Evolutionary conservation across 2,329 filamentous ascomycete species (phyloP), one percentile per base, ranked within the genome.

Genomic region (Orbilia javanica): DNA sequence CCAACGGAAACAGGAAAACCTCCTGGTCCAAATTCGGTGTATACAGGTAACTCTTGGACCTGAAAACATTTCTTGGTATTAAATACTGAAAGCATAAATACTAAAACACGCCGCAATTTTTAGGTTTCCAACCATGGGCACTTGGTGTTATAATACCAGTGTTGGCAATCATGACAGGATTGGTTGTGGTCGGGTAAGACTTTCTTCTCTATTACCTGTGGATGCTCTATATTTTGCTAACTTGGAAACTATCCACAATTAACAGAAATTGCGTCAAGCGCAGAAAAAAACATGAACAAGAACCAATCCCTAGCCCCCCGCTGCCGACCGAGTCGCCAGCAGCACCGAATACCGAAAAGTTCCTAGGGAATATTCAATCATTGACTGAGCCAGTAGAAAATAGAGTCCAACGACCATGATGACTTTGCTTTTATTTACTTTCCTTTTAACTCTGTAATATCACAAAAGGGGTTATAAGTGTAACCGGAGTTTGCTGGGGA

Each of bases 81-180:
- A 7, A 31, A 31, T 31, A 7, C 7, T 42, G 13, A 11, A 18
- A 13, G 4, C 1, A n/a, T 25, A 39, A 15, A 63, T 44, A 20
- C 57, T 44, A 44, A 63, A 22, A n/a, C 15, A 63, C 22, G n/a
- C 11, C 8, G 18, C 46, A n/a, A 31, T 27, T 7, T 48, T 3
- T 39, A 66, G 63, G 63, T 10, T 66, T 66, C 42, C 63, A 27
- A 36, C 5, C 0, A 5, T 66, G 63, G 63, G 46, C 63, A 2
- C 29, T n/a, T 25, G 46, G 1, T 6, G 63, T 66, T 25, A 7
- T 66, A 8, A n/a, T 66, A 4, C 44, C 63, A 10, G 63, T 39
- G 11, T 10, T 66, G 22, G 1, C n/a, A 4, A 2, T 27, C 15
- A 66, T 66, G 46, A 18, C 10, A 3, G 44, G 44, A 2, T 27